Base-by-base conservation (phyloP, 768 basidiomycete species). In the Xanthoconium stramineum region DNA sequence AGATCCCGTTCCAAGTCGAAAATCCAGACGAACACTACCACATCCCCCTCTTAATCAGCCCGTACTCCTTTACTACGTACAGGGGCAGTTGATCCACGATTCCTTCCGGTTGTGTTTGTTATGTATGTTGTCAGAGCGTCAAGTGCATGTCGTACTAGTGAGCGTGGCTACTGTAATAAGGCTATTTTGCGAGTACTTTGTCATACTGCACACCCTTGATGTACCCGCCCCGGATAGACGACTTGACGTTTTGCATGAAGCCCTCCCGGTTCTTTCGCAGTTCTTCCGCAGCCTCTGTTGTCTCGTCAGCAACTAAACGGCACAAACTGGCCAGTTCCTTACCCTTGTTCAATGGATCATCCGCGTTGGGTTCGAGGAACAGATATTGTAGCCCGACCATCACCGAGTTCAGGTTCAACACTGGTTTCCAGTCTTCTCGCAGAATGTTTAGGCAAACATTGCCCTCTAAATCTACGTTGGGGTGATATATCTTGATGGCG, bases 361-460 rank as follows among this genome's bases (percentile, higher is more conserved):
- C 96, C 38, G 97, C 91, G 65, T 99, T 99, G 14, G 97, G 97
- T 73, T 99, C 97, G 55, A 99, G 79, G 81, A 99, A 99, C 50
- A 99, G 83, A 69, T 98, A 99, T 72, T 99, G 97, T 54, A 99
- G 74, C 36, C 97, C 97, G 57, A 98, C 92, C 93, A 98, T 96
- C 61, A 99, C 93, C 32, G 95, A 92, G 71, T 94, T 98, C 50
- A 99, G 80, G 73, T 98, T 98, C 43, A 99, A 78, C 4, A 99
- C 97, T 6, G 97, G 97, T 69, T 99, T 99, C 97, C 97, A 99
- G 75, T 99, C 97, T 78, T 99, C 97, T 70, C 97, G 85, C 56
- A 98, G 82, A 70, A 98, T 98, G 75, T 98, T 98, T 65, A 99
- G 73, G 78, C 97, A 99, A 45, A 99, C 96, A 64, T 98, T 98